phyloP scores from a whole-genome alignment of 108 stramenopile species.

The Pseudonitzschia multistriata region DNA sequence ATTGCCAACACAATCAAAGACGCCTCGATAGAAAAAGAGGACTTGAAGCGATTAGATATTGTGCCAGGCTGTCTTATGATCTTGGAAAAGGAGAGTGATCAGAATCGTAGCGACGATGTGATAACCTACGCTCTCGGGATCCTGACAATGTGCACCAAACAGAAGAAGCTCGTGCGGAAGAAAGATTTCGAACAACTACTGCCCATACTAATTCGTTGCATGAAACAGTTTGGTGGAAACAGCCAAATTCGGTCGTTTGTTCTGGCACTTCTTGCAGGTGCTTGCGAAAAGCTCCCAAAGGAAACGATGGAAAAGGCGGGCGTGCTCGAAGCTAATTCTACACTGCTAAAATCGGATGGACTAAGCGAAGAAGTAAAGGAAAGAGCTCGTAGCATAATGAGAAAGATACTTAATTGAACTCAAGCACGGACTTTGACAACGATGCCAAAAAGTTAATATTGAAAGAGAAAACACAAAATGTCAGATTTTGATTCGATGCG shows the following conservation, averaged over 20 bases:
- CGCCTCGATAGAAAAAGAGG: neutral
- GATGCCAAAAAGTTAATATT: too few species aligned
- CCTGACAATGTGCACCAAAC: neutral
- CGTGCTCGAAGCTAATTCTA: conserved; percentile 12
- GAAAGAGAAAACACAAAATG: neutral
- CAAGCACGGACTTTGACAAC: too few species aligned
- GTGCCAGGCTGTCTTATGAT: neutral
- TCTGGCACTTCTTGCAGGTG: conserved; percentile 3
- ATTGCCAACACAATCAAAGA: conserved; percentile 13
- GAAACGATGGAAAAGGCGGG: conserved; percentile 8
- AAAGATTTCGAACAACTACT: conserved; percentile 2
- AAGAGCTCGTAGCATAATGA: conserved; percentile 7
- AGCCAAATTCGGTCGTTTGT: neutral
- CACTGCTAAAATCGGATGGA: neutral
- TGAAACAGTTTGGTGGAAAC: neutral
- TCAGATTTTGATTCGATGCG: neutral
- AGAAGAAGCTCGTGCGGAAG: neutral
- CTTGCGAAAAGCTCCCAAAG: conserved; percentile 1
- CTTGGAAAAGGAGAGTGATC: neutral
- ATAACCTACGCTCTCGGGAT: neutral
- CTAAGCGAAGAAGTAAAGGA: neutral
- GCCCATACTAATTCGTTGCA: neutral
- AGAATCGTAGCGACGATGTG: neutral
- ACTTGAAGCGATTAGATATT: neutral
- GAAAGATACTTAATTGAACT: conserved; percentile 2